Conservation (phyloP, 768 basidiomycete species). For the Sistotremastrum suecicum region DNA sequence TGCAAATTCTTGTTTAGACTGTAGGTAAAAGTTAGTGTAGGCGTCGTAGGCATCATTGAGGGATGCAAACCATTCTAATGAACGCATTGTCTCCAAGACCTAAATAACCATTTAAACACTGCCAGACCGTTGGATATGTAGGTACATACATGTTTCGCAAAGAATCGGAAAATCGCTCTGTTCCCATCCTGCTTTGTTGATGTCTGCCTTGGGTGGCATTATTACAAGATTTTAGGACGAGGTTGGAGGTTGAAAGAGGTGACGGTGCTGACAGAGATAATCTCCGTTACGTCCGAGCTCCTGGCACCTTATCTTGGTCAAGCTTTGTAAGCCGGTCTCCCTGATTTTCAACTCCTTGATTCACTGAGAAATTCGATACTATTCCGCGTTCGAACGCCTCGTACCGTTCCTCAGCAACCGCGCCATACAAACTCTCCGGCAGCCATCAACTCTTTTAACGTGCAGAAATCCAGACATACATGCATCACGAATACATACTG, state of each 20-base stretch:
- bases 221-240: too few species aligned
- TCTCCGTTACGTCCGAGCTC: too few species aligned
- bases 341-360: too few species aligned
- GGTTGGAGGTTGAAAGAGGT: background rate
- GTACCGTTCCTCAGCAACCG: too few species aligned
- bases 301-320: too few species aligned
- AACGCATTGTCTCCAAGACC: conserved; percentile 86
- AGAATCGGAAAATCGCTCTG: conserved; percentile 89
- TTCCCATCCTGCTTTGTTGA: conserved; percentile 92
- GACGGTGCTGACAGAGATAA: background rate
- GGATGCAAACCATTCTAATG: conserved; percentile 64
- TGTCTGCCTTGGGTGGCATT: conserved; percentile 76
- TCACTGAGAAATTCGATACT: too few species aligned
- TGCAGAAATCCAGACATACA: too few species aligned
- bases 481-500: too few species aligned
- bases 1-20: conserved; percentile 97
- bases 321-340: too few species aligned
- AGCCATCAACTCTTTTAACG: too few species aligned
- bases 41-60: background rate
- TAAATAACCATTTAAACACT: conserved; percentile 15
- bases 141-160: conserved; percentile 72
- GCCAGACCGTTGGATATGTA: conserved; percentile 2
- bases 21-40: background rate
- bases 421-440: too few species aligned
- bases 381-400: too few species aligned